Evolutionary conservation across 805 yeast species (phyloP), one percentile per base, ranked within the genome.

Genomic region (Lipomyces mesembrius): DNA sequence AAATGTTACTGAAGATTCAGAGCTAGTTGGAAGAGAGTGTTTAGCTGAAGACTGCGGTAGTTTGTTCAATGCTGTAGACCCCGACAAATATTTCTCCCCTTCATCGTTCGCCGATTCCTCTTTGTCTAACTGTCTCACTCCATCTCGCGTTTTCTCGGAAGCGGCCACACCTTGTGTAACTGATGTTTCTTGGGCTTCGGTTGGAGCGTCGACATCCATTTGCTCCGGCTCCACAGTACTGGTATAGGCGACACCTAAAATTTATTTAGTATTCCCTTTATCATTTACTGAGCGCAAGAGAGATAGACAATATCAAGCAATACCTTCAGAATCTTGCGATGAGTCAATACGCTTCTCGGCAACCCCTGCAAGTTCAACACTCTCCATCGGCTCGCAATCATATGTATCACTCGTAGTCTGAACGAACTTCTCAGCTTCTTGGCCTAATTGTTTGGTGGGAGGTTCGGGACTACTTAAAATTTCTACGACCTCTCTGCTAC

Each of bases 401-500:
- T 43, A 17, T 6, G 9, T n/a, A 6, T 43, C 49, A n/a, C 49
- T n/a, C 22, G 20, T 43, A 43, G 22, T n/a, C 25, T 43, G 49
- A 7, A n/a, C 22, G 3, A 43, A 5, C 20, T 43, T 43, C 22
- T 43, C 22, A n/a, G 49, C 49, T n/a, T 43, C n/a, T 14, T 17
- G 49, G 9, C 14, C 20, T n/a, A n/a, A 43, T 8, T n/a, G 22
- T 25, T 17, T 11, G 59, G 54, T 17, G 60, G 35, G 35, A 32
- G 63, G 25, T 43, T 53, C 43, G 8, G 29, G 32, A 55, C 63
- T 17, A 54, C 49, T 54, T 17, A 11, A 12, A 22, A 32, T 59
- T 14, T 29, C 8, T 3, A 20, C 57, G 35, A 43, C 60, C 46
- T 8, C 59, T 22, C 9, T 54, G 63, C 60, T 59, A 55, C 37